Percentiles rank a stretch among this genome's conserved stretches.
These are phyloP conservation scores for Yamadazyma mexicana DNA, from an alignment of 1,139 yeast genomes.

Conservation along the genomic window DNA sequence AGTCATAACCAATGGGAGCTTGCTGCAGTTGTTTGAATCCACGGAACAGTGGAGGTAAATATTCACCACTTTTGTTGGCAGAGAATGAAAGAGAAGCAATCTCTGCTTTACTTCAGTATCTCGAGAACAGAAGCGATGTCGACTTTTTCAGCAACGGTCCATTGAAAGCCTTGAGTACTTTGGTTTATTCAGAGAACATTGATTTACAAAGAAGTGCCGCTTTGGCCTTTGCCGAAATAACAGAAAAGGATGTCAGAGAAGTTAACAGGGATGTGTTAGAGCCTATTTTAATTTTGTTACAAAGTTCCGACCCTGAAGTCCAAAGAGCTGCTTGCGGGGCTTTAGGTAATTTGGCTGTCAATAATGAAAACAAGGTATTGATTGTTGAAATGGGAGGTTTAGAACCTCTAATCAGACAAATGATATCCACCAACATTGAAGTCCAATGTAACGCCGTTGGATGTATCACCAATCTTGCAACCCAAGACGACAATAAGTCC, in stretches of 20 bases:
- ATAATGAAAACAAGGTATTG: constrained; percentile 87
- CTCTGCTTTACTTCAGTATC: constrained; percentile 79
- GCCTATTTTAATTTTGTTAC: constrained; percentile 85
- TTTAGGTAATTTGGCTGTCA: constrained; percentile 92
- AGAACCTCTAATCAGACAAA: constrained; percentile 93
- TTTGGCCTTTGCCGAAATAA: constrained; percentile 95
- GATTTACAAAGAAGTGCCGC: constrained; percentile 98
- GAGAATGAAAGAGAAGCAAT: constrained; percentile 97
- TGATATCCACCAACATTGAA: constrained; percentile 96
- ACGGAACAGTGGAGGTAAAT: constrained; percentile 42
- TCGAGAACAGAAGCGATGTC: constrained; percentile 81
- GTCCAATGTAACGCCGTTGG: constrained; percentile 99
- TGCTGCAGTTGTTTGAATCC: constrained; percentile 62
- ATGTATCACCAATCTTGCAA: constrained; percentile 94
- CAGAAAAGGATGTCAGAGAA: constrained; percentile 91
- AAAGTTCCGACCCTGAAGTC: constrained; percentile 87
- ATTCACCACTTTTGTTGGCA: constrained; percentile 81
- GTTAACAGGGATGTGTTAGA: constrained; percentile 90
- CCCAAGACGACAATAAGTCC: constrained; percentile 96
- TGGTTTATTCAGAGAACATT: constrained; percentile 91
- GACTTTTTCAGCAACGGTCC: constrained; percentile 94
- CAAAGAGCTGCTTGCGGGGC: constrained; percentile 99
- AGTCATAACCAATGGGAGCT: constrained; percentile 54
- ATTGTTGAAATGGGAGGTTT: constrained; percentile 98
- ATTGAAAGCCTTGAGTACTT: constrained; percentile 81